Evolutionary conservation across 2,329 filamentous ascomycete species (phyloP), one percentile per base, ranked within the genome.

Genomic region (Graphium sp.): DNA sequence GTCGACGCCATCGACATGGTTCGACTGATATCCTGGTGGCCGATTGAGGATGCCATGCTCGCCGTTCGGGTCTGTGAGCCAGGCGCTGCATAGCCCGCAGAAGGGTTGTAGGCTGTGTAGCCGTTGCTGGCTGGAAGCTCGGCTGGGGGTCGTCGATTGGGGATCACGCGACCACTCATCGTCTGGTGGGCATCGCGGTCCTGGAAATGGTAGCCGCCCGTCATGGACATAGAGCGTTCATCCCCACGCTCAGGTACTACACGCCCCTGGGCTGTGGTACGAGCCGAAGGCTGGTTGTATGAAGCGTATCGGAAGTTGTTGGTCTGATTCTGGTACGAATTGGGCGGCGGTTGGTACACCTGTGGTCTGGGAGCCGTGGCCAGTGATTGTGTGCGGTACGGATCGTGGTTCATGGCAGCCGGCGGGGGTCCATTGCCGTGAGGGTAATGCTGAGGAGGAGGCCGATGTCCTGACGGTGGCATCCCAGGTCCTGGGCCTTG

Each of bases 181-280:
- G 85, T 94, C 52, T 94, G 87, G 49, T 89, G 78, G 24, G 84
- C 61, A 42, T 80, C 78, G 35, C 69, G 66, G 40, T 91, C 82
- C 30, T 77, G 64, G 4, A 75, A 65, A 40, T 83, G 48, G 34
- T 57, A 62, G 13, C 49, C 80, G 7, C 80, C 82, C 5, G 78
- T 89, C 76, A 98, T 77, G 25, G 87, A 93, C 89, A 95, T 95
- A 37, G 89, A 75, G 33, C 89, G 72, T 50, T 95, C 87, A 42
- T 91, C 82, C 35, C 85, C 79, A 30, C 87, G 74, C 46, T 94
- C 85, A 2, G 89, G 89, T 7, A 98, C 84, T 20, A 89, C 63
- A 35, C 89, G 71, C 18, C 89, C 89, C 48, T 94, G 85, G 7
- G 85, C 82, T 3, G 89, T 98, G 27, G 83, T 92, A 35, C 77